Conservation (phyloP, 2,329 filamentous ascomycete genomes). For the Tolypocladium tundrense region DNA sequence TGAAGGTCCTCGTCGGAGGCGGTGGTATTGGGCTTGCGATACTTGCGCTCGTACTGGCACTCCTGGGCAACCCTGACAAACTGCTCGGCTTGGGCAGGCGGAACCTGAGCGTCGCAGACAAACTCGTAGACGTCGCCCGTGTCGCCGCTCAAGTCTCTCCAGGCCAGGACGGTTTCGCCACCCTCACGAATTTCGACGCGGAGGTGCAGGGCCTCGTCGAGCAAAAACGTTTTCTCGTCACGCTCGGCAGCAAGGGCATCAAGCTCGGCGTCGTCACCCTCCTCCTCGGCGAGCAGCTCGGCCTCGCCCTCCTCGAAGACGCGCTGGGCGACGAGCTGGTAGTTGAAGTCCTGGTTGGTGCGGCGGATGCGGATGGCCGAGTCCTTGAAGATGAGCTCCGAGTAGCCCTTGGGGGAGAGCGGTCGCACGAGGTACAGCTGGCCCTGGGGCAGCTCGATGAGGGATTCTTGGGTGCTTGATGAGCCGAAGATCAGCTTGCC, state of each 20-base stretch:
- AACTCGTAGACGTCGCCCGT: slow-evolving; percentile 95
- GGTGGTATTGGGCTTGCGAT: slow-evolving; percentile 66
- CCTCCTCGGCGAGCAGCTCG: slow-evolving; percentile 80
- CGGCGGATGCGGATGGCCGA: slow-evolving; percentile 82
- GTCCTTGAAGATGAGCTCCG: slow-evolving; percentile 98
- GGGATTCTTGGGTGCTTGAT: slow-evolving; percentile 72
- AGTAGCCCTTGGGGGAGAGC: slow-evolving; percentile 91
- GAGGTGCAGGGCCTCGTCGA: slow-evolving; percentile 87
- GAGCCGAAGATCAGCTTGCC: slow-evolving; percentile 88
- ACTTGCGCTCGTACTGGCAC: slow-evolving; percentile 97
- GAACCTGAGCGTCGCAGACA: slow-evolving; percentile 71
- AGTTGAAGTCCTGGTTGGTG: slow-evolving; percentile 91
- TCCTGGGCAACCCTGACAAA: slow-evolving; percentile 79
- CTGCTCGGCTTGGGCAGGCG: slow-evolving; percentile 59
- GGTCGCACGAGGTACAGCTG: slow-evolving; percentile 96
- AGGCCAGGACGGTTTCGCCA: slow-evolving; percentile 80
- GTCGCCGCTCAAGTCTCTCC: slow-evolving; percentile 91
- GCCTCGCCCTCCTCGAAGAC: slow-evolving; percentile 97
- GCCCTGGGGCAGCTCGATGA: slow-evolving; percentile 90
- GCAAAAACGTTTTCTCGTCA: slow-evolving; percentile 93
- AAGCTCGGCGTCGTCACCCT: slow-evolving; percentile 67
- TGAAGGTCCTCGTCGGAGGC: slow-evolving; percentile 73
- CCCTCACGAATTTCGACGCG: slow-evolving; percentile 71
- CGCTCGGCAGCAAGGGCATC: slow-evolving; percentile 70
- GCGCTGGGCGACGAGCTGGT: slow-evolving; percentile 91